Evolutionary conservation across 192 early-diverging fungal genomes (phyloP).

Genomic region (Umbelopsis sp.): DNA sequence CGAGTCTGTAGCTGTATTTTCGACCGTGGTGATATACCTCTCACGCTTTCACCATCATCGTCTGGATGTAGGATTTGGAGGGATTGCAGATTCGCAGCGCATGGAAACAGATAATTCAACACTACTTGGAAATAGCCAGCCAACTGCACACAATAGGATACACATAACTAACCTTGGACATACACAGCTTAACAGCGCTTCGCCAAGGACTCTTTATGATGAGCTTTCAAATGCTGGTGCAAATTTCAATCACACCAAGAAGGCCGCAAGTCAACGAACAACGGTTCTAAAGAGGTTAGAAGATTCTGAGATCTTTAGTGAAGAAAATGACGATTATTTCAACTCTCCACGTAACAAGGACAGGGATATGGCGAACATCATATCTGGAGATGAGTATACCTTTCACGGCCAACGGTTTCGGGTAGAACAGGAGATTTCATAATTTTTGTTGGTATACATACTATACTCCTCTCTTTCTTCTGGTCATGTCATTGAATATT

Average conservation of each 20-base stretch:
- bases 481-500: too few relatives aligned
- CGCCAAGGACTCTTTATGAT: not conserved
- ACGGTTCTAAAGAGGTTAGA: not conserved
- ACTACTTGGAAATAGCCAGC: not conserved
- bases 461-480: not conserved
- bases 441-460: not conserved
- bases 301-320: not conserved
- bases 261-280: not conserved
- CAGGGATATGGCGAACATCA: not conserved
- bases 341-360: not conserved
- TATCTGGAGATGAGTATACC: constrained; percentile 12
- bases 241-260: not conserved
- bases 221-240: not conserved
- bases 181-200: not conserved
- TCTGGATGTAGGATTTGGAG: not conserved
- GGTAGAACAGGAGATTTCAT: not conserved
- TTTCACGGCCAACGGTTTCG: constrained; percentile 8
- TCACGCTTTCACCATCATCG: not conserved
- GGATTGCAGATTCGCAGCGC: not conserved
- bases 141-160: not conserved
- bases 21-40: not conserved
- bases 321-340: not conserved
- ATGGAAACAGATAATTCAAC: not conserved
- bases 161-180: not conserved
- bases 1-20: not conserved